These are phyloP conservation scores for Sequoiadendron giganteum DNA, from an alignment of 75 land plant species.

Conservation along the genomic window DNA sequence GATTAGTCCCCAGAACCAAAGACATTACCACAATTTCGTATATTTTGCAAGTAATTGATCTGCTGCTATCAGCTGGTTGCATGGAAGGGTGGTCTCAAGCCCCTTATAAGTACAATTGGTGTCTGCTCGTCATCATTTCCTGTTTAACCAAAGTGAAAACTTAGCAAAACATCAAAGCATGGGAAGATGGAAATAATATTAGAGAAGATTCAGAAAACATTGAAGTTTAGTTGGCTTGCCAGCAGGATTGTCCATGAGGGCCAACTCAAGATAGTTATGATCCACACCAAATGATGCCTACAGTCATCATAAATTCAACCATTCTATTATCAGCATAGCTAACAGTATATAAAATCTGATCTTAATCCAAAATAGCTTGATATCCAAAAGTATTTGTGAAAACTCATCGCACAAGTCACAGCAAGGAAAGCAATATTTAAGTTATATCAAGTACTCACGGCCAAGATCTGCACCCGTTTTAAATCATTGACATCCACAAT, in stretches of 20 bases:
- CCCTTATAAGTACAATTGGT: slow-evolving; percentile 40
- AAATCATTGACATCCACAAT: slow-evolving; percentile 51
- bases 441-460: slow-evolving; percentile 27
- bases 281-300: slow-evolving; percentile 54
- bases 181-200: neutral
- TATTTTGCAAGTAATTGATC: neutral
- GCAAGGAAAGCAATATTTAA: neutral
- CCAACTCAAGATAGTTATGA: slow-evolving; percentile 14
- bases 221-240: slow-evolving; percentile 15
- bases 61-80: neutral
- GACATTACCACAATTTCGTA: neutral
- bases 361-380: neutral
- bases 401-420: neutral
- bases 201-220: neutral
- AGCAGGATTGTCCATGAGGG: slow-evolving; percentile 41
- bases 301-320: neutral
- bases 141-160: slow-evolving; percentile 1
- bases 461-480: slow-evolving; percentile 44
- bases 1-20: neutral
- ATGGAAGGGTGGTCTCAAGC: neutral
- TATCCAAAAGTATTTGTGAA: neutral
- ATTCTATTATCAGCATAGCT: neutral
- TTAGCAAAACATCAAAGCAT: neutral
- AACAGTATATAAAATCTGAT: neutral
- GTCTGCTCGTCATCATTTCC: slow-evolving; percentile 62